A percentile compares a stretch with the other conserved stretches of the same genome.
Conservation (phyloP, 2,329 filamentous ascomycete genomes). For the Cadophora luteo-olivacea region DNA sequence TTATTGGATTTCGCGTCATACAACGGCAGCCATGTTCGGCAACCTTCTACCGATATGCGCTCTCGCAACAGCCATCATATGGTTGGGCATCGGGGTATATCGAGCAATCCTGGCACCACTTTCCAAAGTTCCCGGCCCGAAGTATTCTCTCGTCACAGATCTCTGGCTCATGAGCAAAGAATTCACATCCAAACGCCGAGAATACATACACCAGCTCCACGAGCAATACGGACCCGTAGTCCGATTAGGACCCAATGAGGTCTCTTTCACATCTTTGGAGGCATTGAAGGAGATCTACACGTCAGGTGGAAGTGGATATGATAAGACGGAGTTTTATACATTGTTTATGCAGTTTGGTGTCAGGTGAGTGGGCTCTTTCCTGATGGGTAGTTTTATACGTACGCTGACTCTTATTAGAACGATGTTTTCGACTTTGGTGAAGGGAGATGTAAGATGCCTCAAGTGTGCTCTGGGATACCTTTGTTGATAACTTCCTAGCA, state of each 20-base stretch:
- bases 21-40: constrained; percentile 17
- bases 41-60: constrained; percentile 15
- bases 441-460: constrained; percentile 34
- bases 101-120: constrained; percentile 33
- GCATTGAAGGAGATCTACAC: constrained; percentile 69
- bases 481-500: constrained; percentile 52
- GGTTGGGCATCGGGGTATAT: constrained; percentile 14
- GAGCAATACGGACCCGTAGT: constrained; percentile 62
- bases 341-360: constrained; percentile 64
- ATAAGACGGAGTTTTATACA: constrained; percentile 70
- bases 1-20: too few species aligned
- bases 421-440: constrained; percentile 48
- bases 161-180: constrained; percentile 50
- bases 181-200: constrained; percentile 57
- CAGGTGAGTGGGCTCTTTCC: constrained; percentile 49
- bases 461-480: background rate
- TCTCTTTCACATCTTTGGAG: constrained; percentile 61
- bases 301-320: constrained; percentile 66
- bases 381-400: background rate
- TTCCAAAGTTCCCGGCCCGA: constrained; percentile 38
- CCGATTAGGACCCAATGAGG: constrained; percentile 63
- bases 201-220: constrained; percentile 63
- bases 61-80: constrained; percentile 6
- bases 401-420: constrained; percentile 38
- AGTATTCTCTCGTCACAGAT: constrained; percentile 32